Percentiles rank a stretch among this genome's conserved stretches.
Evolutionary conservation across 495 filamentous ascomycete species (phyloP).

Genomic region (Talaromyces ruber): DNA sequence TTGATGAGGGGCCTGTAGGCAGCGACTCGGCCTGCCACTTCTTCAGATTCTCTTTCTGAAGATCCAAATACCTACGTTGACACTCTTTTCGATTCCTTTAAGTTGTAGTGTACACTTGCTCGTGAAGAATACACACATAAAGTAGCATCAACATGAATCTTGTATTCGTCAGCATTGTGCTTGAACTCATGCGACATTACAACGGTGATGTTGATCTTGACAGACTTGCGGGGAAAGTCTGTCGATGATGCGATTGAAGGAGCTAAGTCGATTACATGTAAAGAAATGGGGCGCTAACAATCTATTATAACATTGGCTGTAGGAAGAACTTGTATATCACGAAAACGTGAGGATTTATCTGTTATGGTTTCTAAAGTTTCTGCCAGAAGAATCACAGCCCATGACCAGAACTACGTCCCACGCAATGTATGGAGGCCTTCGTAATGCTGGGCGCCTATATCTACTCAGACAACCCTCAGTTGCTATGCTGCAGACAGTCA

Average conservation of each 20-base stretch:
- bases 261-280: neutral
- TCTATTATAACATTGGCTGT: too few relatives aligned
- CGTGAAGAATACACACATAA: neutral
- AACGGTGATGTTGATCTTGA: neutral
- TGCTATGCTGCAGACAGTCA: neutral
- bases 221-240: neutral
- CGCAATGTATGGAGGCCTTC: neutral
- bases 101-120: too few relatives aligned
- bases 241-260: neutral
- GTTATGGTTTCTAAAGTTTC: neutral
- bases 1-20: too few relatives aligned
- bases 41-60: too few relatives aligned
- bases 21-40: too few relatives aligned
- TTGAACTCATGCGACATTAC: neutral
- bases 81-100: too few relatives aligned
- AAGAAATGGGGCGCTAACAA: too few relatives aligned
- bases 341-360: too few relatives aligned
- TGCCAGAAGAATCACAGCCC: neutral
- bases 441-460: neutral
- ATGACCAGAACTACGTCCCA: neutral
- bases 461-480: neutral
- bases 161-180: neutral
- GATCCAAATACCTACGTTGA: too few relatives aligned
- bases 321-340: too few relatives aligned
- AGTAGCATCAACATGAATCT: neutral